Base-by-base conservation (phyloP, 495 filamentous ascomycete species). In the Penicillium simplicissimum region DNA sequence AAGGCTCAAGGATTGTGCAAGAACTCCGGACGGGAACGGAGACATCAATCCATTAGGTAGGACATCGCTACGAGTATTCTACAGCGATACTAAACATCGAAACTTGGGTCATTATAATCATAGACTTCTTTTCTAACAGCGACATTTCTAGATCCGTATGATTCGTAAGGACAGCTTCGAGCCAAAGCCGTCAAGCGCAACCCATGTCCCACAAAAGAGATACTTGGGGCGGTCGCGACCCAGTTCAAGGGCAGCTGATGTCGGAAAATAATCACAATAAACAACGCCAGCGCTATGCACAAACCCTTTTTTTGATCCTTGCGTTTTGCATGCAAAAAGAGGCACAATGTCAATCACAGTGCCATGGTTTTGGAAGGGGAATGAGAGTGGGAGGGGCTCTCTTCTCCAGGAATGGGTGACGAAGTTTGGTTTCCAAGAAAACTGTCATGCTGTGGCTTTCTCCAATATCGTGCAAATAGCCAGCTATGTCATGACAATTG, bases 241-340 rank as follows among this genome's bases (percentile, higher is more conserved):
- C 23, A n/a, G 23, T 36, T 36, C 33, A 3, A 19, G 21, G 31
- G 51, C 34, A 40, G 53, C 19, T 33, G 9, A 38, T 38, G 36
- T 21, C 37, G 19, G 37, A 10, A 25, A 42, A 40, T 55, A 40
- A 55, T 42, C 35, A 42, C 35, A 55, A 21, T 42, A 28, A 55
- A 42, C n/a, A 38, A 38, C 19, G 35, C 53, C 34, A 55, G 36
- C 51, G 51, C 51, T 53, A 53, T 53, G 51, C 51, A 53, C 31
- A 35, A 36, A 53, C 31, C 31, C 51, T 36, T 53, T 53, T 53
- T 53, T 37, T 23, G 51, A 23, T 49, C 51, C 19, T 53, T 53
- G 31, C 51, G 7, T 36, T 28, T 53, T 21, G 33, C 51, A 35
- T 53, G 51, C 51, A 53, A 53, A 53, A 15, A 33, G 23, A 34